phyloP scores from a whole-genome alignment of 495 filamentous ascomycete species.

The Penicillium paradoxum region DNA sequence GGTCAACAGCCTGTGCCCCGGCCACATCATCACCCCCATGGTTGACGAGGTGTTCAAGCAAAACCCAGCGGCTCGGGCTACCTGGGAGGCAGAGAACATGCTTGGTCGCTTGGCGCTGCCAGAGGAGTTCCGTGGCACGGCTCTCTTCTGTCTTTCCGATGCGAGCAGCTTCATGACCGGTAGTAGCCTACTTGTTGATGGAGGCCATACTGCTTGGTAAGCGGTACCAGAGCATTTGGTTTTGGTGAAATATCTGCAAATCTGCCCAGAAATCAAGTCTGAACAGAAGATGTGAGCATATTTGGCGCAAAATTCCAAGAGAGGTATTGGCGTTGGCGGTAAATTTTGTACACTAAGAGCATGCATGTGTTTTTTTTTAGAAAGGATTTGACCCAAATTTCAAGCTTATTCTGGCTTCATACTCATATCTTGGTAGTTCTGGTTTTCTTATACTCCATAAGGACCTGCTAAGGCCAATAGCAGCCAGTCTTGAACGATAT shows the following conservation, averaged over 20 bases:
- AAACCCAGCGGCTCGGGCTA: constrained; percentile 52
- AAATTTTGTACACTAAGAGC: not conserved
- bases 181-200: constrained; percentile 55
- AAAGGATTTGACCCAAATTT: not conserved
- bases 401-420: not conserved
- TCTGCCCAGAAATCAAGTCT: too few relatives aligned
- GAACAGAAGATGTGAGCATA: not conserved
- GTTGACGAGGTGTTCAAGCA: constrained; percentile 61
- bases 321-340: not conserved
- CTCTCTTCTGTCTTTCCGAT: constrained; percentile 56
- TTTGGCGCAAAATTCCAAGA: not conserved
- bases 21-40: constrained; percentile 71
- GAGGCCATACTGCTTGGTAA: constrained; percentile 58
- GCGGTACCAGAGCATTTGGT: not conserved
- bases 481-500: too few relatives aligned
- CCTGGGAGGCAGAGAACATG: constrained; percentile 69
- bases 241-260: too few relatives aligned
- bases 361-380: not conserved
- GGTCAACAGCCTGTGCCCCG: constrained; percentile 63
- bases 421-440: too few relatives aligned
- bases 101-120: constrained; percentile 57
- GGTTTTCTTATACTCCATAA: not conserved
- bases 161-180: constrained; percentile 72
- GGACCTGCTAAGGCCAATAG: too few relatives aligned
- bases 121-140: constrained; percentile 63